These are phyloP conservation scores for Pulveroboletus sp. DNA, from an alignment of 768 basidiomycete genomes.

Conservation along the genomic window DNA sequence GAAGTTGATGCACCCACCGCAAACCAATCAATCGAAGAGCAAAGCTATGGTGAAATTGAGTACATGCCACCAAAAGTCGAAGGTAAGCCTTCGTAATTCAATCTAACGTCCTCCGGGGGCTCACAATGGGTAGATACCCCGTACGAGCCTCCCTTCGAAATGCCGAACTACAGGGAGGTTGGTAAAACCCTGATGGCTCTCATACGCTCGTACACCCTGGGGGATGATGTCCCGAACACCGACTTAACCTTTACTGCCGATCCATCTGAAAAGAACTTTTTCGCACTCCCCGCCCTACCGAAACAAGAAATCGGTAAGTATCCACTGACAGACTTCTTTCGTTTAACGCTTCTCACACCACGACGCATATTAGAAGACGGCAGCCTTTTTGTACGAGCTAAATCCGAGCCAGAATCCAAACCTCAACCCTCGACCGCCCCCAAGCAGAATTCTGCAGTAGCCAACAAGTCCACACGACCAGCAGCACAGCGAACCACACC, in stretches of 20 bases:
- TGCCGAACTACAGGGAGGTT: constrained; percentile 44
- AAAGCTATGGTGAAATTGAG: constrained; percentile 46
- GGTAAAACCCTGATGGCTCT: constrained; percentile 35
- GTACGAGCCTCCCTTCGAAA: constrained; percentile 45
- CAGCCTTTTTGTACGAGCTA: constrained; percentile 22
- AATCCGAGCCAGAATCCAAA: constrained; percentile 7
- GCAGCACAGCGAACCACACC: constrained; percentile 5
- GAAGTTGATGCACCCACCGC: constrained; percentile 24
- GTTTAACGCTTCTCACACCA: neutral
- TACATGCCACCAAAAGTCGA: constrained; percentile 51
- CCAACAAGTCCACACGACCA: constrained; percentile 6
- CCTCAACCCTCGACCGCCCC: constrained; percentile 1
- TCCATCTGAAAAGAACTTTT: constrained; percentile 21
- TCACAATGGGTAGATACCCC: constrained; percentile 30
- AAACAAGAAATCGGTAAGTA: constrained; percentile 24
- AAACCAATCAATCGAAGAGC: constrained; percentile 24
- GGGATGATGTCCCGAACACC: constrained; percentile 27
- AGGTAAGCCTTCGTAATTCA: constrained; percentile 32
- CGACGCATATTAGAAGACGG: constrained; percentile 22
- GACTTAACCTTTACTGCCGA: constrained; percentile 18
- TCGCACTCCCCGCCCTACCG: constrained; percentile 12
- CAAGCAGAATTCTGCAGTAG: neutral
- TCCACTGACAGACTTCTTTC: neutral
- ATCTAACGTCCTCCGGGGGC: neutral
- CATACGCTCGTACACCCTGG: constrained; percentile 32